Percentiles rank a stretch among this genome's conserved stretches.
Conservation (phyloP, 2,329 filamentous ascomycete genomes). For the Orbilia javanica region DNA sequence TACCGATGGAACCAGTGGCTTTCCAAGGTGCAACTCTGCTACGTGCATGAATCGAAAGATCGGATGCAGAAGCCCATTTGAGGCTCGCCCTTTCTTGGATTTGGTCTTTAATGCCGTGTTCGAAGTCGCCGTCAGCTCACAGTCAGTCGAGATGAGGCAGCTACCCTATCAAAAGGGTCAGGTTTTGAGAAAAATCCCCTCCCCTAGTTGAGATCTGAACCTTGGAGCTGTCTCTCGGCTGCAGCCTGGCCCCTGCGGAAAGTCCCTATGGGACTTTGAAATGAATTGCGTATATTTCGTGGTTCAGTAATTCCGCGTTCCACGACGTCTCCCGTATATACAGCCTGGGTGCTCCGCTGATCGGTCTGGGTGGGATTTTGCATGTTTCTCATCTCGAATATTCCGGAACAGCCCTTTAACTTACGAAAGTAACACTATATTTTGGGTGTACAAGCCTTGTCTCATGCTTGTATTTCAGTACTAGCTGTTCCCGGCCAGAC, state of each 20-base stretch:
- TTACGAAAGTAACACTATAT: not conserved
- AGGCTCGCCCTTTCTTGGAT: slow-evolving; percentile 3
- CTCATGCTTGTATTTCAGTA: not conserved
- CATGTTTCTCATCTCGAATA: not conserved
- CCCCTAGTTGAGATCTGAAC: slow-evolving; percentile 11
- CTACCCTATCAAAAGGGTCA: not conserved
- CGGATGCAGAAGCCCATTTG: slow-evolving; percentile 14
- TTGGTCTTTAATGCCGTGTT: not conserved
- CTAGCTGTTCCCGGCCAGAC: not conserved
- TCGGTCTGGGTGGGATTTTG: slow-evolving; percentile 1
- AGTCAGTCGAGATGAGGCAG: slow-evolving; percentile 9
- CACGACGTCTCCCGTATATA: not conserved
- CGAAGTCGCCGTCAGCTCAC: slow-evolving; percentile 14
- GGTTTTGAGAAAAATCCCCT: not conserved
- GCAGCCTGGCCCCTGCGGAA: slow-evolving; percentile 19
- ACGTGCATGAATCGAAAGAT: slow-evolving; percentile 22
- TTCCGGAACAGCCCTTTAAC: not conserved
- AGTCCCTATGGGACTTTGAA: slow-evolving; percentile 6
- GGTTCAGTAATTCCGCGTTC: not conserved
- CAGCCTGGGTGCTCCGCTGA: not conserved
- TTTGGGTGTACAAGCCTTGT: not conserved
- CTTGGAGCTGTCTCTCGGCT: slow-evolving; percentile 18
- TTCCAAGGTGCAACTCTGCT: slow-evolving; percentile 4
- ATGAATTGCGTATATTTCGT: slow-evolving; percentile 1
- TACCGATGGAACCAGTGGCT: not conserved